Conservation (phyloP, 2,329 filamentous ascomycete species). For the Periglandula ipomoeae region DNA sequence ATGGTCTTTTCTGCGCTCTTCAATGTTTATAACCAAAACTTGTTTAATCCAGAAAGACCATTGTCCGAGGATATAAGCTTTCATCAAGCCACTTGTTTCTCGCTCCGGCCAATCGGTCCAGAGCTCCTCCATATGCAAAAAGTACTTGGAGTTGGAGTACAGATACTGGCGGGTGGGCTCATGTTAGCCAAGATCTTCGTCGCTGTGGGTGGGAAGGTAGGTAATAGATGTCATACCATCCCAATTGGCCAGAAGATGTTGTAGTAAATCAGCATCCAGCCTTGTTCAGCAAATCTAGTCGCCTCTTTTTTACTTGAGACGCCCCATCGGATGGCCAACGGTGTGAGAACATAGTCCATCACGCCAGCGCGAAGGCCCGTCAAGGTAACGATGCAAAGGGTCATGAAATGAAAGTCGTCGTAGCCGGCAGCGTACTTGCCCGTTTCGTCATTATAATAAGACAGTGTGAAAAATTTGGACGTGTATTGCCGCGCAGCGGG, state of each 20-base stretch:
- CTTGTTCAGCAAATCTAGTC: slow-evolving; percentile 85
- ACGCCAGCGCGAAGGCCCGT: slow-evolving; percentile 73
- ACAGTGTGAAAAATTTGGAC: slow-evolving; percentile 76
- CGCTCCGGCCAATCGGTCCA: slow-evolving; percentile 82
- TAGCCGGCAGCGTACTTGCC: slow-evolving; percentile 66
- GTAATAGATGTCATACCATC: slow-evolving; percentile 61
- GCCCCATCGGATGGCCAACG: slow-evolving; percentile 62
- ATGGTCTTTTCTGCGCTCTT: slow-evolving; percentile 89
- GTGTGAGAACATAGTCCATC: slow-evolving; percentile 80
- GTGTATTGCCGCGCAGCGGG: slow-evolving; percentile 70
- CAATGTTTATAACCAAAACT: slow-evolving; percentile 87
- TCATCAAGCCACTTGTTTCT: slow-evolving; percentile 64
- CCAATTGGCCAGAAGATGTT: slow-evolving; percentile 71
- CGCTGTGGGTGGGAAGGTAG: no score
- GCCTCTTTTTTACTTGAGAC: slow-evolving; percentile 66
- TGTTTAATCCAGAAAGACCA: slow-evolving; percentile 93
- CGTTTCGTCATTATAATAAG: slow-evolving; percentile 64
- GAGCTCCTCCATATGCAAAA: slow-evolving; percentile 63
- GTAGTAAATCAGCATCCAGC: slow-evolving; percentile 82
- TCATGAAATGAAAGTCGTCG: slow-evolving; percentile 70
- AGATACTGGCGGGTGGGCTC: slow-evolving; percentile 52
- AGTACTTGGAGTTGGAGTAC: slow-evolving; percentile 69
- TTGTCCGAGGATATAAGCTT: slow-evolving; percentile 84
- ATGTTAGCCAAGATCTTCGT: neutral
- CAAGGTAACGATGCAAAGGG: slow-evolving; percentile 72